Evolutionary conservation across 2,329 filamentous ascomycete species (phyloP).

Genomic region (Paecilomyces formosus): DNA sequence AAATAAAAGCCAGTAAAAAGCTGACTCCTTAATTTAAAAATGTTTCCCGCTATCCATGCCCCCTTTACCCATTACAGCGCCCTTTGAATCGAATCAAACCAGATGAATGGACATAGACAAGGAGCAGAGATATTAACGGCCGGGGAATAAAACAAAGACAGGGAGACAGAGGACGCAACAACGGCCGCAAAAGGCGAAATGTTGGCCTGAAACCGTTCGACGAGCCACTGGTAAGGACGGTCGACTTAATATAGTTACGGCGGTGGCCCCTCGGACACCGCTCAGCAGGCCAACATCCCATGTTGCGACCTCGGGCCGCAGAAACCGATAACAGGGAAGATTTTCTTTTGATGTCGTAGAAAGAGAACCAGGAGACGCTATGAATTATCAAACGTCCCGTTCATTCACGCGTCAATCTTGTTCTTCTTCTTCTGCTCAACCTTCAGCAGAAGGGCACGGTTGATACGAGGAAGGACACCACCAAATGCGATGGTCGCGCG

Average conservation of each 20-base stretch:
- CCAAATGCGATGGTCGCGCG: conserved; percentile 96
- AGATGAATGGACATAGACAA: conserved; percentile 9
- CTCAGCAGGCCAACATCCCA: neutral
- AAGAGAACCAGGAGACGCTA: neutral
- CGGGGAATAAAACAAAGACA: neutral
- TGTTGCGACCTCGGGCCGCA: neutral
- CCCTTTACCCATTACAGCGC: conserved; percentile 35
- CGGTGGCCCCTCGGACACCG: neutral
- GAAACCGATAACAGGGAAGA: neutral
- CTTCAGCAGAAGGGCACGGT: conserved; percentile 90
- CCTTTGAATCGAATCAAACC: conserved; percentile 23
- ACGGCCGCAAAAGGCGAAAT: neutral
- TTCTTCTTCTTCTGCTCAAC: conserved; percentile 96
- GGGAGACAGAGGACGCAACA: neutral
- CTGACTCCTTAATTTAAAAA: conserved; percentile 8
- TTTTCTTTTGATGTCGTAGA: neutral
- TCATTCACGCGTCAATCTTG: conserved; percentile 39
- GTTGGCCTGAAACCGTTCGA: neutral
- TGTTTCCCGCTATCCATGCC: conserved; percentile 27
- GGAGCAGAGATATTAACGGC: neutral
- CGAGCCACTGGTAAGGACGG: neutral
- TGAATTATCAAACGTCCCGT: conserved; percentile 9
- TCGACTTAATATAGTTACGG: neutral
- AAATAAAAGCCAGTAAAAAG: neutral
- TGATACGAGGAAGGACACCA: conserved; percentile 98